A percentile compares a stretch with the other conserved stretches of the same genome.
phyloP scores from a whole-genome alignment of 1,284 basidiomycete species.

The Hortiboletus rubellus region DNA sequence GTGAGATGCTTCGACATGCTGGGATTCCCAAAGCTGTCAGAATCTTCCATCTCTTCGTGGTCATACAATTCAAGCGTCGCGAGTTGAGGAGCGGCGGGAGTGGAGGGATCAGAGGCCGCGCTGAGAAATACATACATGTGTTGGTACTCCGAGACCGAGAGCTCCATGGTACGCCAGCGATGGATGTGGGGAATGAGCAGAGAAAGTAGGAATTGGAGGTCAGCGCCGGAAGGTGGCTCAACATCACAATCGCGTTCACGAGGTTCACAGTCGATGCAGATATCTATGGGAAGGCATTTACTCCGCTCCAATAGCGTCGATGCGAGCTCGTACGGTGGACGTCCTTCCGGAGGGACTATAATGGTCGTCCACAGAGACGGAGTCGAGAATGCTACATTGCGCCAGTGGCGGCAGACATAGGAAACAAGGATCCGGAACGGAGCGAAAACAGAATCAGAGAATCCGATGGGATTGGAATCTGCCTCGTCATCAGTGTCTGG shows the following conservation, averaged over 20 bases:
- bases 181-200: conserved; percentile 52
- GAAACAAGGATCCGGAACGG: conserved; percentile 19
- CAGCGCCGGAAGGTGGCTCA: conserved; percentile 22
- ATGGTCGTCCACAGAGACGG: conserved; percentile 31
- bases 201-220: conserved; percentile 45
- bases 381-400: conserved; percentile 27
- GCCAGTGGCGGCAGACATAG: conserved; percentile 23
- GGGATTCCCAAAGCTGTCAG: conserved; percentile 40
- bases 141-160: conserved; percentile 45
- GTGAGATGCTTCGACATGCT: conserved; percentile 39
- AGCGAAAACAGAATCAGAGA: neutral
- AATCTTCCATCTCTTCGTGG: conserved; percentile 42
- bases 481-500: too few species aligned
- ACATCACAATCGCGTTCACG: conserved; percentile 15
- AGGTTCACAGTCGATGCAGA: conserved; percentile 21
- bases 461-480: neutral
- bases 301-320: conserved; percentile 26
- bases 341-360: conserved; percentile 2
- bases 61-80: conserved; percentile 52
- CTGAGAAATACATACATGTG: conserved; percentile 48
- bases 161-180: conserved; percentile 53
- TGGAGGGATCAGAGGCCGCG: conserved; percentile 38
- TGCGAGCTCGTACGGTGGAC: conserved; percentile 22
- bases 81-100: conserved; percentile 49
- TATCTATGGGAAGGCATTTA: conserved; percentile 28